A percentile compares a stretch with the other conserved stretches of the same genome.
These are phyloP conservation scores for Colletotrichum tofieldiae DNA, from an alignment of 2,329 filamentous ascomycete species.

Conservation along the genomic window DNA sequence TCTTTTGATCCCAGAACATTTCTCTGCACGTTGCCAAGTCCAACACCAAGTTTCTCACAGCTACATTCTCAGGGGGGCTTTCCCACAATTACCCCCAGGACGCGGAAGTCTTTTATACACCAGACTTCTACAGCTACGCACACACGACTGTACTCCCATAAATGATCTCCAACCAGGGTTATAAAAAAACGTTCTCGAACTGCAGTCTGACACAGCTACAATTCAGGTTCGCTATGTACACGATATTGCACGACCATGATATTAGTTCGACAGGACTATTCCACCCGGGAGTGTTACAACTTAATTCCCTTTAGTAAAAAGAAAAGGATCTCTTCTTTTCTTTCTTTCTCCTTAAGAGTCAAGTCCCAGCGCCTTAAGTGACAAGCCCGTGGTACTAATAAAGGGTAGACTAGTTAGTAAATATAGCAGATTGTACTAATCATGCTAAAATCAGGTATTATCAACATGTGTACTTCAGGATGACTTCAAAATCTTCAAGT, in stretches of 20 bases:
- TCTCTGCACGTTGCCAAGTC: neutral
- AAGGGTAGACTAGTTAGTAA: neutral
- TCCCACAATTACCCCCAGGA: neutral
- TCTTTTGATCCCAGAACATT: neutral
- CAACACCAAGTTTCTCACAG: neutral
- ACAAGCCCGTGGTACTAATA: too few relatives aligned
- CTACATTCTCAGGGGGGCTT: neutral
- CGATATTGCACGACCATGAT: neutral
- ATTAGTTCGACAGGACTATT: neutral
- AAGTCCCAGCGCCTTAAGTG: neutral
- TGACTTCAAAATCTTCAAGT: neutral
- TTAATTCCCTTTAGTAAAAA: neutral
- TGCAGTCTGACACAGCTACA: neutral
- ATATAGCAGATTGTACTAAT: neutral
- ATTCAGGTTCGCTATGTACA: neutral
- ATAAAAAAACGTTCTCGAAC: neutral
- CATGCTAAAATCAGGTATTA: too few relatives aligned
- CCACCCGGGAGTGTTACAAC: neutral
- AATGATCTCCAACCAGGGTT: neutral
- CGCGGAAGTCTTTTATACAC: neutral
- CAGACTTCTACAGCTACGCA: neutral
- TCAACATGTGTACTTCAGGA: neutral
- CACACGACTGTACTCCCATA: neutral
- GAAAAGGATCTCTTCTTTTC: neutral
- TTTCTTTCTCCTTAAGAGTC: neutral